phyloP scores from a whole-genome alignment of 2,329 filamentous ascomycete species.

The Ceratocystis alfenasii region DNA sequence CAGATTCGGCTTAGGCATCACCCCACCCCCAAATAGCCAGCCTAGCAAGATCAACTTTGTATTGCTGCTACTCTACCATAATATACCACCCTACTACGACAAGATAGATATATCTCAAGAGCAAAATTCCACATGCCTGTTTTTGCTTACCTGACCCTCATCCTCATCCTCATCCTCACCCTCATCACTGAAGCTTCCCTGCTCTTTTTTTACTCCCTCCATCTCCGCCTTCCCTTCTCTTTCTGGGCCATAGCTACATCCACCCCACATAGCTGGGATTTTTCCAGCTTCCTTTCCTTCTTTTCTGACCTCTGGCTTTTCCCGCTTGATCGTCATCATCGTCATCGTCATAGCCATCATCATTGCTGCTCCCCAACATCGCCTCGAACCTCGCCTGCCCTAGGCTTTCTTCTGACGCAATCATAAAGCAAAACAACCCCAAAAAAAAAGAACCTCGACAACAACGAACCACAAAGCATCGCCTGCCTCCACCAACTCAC shows the following conservation, averaged over 20 bases:
- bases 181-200: background rate
- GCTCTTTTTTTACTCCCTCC: background rate
- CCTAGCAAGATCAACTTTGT: too few relatives aligned
- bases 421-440: too few relatives aligned
- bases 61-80: background rate
- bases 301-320: constrained; percentile 7
- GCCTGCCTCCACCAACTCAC: background rate
- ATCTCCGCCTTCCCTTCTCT: background rate
- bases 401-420: too few relatives aligned
- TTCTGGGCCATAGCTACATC: constrained; percentile 5
- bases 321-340: background rate
- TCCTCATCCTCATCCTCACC: background rate
- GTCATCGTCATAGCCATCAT: background rate
- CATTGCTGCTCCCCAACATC: background rate
- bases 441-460: background rate
- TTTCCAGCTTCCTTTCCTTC: constrained; percentile 2
- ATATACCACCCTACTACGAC: background rate
- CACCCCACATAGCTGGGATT: constrained; percentile 11
- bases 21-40: background rate
- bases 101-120: background rate
- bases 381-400: background rate
- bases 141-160: background rate
- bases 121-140: constrained; percentile 9
- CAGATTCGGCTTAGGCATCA: constrained; percentile 14
- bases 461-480: background rate